Evolutionary conservation across 2,329 filamentous ascomycete genomes (phyloP).

Genomic region (Cladosporium sp.): DNA sequence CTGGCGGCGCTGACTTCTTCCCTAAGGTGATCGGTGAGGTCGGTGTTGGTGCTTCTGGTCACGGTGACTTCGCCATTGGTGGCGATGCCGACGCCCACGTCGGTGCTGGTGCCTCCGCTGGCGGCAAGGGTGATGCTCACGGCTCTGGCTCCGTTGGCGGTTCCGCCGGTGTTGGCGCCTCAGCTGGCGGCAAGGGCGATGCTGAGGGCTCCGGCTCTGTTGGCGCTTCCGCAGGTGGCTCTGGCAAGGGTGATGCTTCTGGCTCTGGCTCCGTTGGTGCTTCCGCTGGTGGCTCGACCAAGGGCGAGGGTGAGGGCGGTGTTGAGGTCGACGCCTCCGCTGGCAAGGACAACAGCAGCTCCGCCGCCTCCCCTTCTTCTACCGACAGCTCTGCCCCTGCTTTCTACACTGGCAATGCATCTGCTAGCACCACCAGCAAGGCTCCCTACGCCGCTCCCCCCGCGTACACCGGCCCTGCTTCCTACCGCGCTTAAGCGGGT

Average conservation of each 20-base stretch:
- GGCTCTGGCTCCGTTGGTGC: neutral
- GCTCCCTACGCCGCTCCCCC: neutral
- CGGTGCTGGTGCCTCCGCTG: neutral
- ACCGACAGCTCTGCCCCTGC: neutral
- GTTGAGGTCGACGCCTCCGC: neutral
- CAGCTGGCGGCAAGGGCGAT: neutral
- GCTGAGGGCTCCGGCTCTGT: conserved; percentile 1
- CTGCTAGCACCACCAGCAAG: neutral
- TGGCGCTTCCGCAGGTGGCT: neutral
- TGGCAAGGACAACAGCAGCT: neutral
- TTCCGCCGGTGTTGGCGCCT: neutral
- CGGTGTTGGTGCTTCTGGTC: conserved; percentile 6
- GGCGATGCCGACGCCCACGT: neutral
- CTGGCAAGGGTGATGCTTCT: neutral
- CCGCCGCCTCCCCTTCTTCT: neutral
- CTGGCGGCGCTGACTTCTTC: conserved; percentile 3
- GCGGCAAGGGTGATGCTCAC: neutral
- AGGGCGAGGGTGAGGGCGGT: neutral
- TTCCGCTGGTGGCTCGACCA: neutral
- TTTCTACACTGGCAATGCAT: neutral
- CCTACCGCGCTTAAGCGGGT: conserved; percentile 1
- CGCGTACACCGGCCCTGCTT: neutral
- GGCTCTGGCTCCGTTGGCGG: neutral
- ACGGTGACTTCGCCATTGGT: neutral
- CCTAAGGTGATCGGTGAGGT: conserved; percentile 2